Conservation (phyloP, 2,329 filamentous ascomycete species). For the Paecilomyces dactylethromorphus region DNA sequence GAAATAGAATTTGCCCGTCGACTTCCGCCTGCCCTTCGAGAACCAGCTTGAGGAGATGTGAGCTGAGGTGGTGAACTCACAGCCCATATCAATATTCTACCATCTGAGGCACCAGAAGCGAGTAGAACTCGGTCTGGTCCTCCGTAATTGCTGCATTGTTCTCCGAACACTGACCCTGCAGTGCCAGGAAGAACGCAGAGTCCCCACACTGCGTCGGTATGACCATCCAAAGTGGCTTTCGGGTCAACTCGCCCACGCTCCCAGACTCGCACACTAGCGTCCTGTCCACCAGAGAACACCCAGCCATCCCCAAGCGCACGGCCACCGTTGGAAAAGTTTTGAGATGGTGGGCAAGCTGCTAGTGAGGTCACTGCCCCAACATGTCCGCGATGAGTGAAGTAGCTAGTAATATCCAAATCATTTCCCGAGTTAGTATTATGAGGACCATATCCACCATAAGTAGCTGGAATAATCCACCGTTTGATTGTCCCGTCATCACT, state of each 20-base stretch:
- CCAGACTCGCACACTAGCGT: constrained; percentile 90
- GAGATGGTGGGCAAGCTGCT: constrained; percentile 78
- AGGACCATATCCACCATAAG: constrained; percentile 58
- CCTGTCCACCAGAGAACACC: constrained; percentile 97
- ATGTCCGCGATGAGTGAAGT: constrained; percentile 93
- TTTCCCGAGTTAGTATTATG: constrained; percentile 53
- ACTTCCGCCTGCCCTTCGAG: constrained; percentile 66
- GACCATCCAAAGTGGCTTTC: constrained; percentile 87
- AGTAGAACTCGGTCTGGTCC: constrained; percentile 79
- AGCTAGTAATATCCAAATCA: constrained; percentile 85
- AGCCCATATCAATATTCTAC: constrained; percentile 87
- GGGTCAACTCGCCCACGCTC: constrained; percentile 90
- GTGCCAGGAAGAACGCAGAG: constrained; percentile 86
- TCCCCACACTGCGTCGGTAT: constrained; percentile 94
- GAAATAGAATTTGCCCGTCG: constrained; percentile 88
- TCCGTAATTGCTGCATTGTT: constrained; percentile 64
- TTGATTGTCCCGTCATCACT: constrained; percentile 96
- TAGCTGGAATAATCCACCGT: constrained; percentile 85
- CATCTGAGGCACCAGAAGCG: constrained; percentile 87
- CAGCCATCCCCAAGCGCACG: constrained; percentile 87
- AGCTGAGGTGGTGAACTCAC: constrained; percentile 84
- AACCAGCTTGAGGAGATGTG: constrained; percentile 69
- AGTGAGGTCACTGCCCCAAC: constrained; percentile 82
- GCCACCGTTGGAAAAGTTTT: constrained; percentile 83
- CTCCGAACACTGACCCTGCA: constrained; percentile 71